Percentiles rank a stretch among this genome's conserved stretches.
phyloP scores from a whole-genome alignment of 129 eudicot species.

The Pseudognaphalium luteoalbum region DNA sequence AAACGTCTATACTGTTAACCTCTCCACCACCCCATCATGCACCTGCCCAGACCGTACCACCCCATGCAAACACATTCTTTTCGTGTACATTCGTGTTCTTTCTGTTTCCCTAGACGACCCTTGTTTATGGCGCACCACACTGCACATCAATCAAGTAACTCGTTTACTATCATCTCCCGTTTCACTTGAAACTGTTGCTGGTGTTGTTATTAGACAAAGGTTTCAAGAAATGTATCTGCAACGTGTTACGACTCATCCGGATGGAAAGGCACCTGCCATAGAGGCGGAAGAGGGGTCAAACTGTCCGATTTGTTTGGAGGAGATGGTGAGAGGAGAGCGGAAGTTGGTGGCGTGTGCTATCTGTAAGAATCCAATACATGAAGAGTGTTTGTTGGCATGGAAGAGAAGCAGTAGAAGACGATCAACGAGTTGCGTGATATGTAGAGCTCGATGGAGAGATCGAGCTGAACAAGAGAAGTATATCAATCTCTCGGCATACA shows the following conservation, averaged over 20 bases:
- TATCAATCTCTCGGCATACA: conserved; percentile 77
- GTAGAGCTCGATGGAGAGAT: conserved; percentile 76
- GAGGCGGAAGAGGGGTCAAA: conserved; percentile 44
- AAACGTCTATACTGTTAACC: conserved; percentile 76
- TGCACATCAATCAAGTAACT: conserved; percentile 58
- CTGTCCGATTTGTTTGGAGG: conserved; percentile 89
- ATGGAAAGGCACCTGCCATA: conserved; percentile 23
- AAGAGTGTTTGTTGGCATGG: conserved; percentile 84
- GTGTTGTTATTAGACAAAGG: conserved; percentile 40
- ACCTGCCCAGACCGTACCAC: conserved; percentile 84
- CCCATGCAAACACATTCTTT: conserved; percentile 90
- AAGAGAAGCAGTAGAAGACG: conserved; percentile 57
- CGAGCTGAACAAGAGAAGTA: conserved; percentile 58
- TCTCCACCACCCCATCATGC: conserved; percentile 66
- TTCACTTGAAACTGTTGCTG: conserved; percentile 49
- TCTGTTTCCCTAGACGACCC: conserved; percentile 63
- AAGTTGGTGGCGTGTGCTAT: conserved; percentile 70
- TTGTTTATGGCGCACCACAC: conserved; percentile 52
- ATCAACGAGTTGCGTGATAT: conserved; percentile 67
- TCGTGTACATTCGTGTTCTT: conserved; percentile 69
- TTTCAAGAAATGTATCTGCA: conserved; percentile 56
- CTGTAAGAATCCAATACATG: conserved; percentile 72
- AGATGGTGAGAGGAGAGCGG: conserved; percentile 44
- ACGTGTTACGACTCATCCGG: conserved; percentile 24
- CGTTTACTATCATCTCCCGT: conserved; percentile 53